A percentile compares a stretch with the other conserved stretches of the same genome.
phyloP scores from a whole-genome alignment of 148 eudicot species.

The Cornus controversa region DNA sequence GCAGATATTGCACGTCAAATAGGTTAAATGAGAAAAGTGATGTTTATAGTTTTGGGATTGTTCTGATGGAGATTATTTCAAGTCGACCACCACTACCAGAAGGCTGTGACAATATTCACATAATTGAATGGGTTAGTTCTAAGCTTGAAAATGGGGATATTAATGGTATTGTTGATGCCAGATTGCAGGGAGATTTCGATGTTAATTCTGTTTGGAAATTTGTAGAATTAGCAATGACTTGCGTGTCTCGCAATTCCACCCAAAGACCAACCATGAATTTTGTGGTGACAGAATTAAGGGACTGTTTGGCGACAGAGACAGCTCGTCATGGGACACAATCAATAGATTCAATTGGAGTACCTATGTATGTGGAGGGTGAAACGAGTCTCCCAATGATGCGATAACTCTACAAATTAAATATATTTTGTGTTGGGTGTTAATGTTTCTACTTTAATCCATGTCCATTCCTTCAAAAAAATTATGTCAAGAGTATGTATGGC shows the following conservation, averaged over 20 bases:
- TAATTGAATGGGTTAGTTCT: conserved; percentile 19
- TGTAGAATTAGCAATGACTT: conserved; percentile 18
- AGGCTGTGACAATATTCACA: background rate
- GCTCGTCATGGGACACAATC: background rate
- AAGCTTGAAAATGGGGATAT: conserved; percentile 21
- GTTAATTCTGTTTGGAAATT: conserved; percentile 22
- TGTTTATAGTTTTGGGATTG: conserved; percentile 22
- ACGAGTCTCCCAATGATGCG: too few relatives aligned
- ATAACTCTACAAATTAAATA: too few relatives aligned
- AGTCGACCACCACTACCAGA: conserved; percentile 16
- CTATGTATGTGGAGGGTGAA: too few relatives aligned
- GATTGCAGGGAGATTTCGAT: conserved; percentile 11
- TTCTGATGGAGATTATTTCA: conserved; percentile 28
- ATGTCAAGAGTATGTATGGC: too few relatives aligned
- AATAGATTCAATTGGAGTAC: too few relatives aligned
- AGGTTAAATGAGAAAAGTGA: conserved; percentile 22
- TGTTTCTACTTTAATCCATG: too few relatives aligned
- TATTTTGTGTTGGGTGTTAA: too few relatives aligned
- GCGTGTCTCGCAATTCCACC: conserved; percentile 7
- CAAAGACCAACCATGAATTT: conserved; percentile 25
- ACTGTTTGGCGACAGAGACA: conserved; percentile 14
- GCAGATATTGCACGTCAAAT: background rate
- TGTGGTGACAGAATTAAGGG: conserved; percentile 21
- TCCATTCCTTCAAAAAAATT: too few relatives aligned
- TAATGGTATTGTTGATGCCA: conserved; percentile 9